Base-by-base conservation (phyloP, 768 basidiomycete genomes). In the Gyrodon lividus region DNA sequence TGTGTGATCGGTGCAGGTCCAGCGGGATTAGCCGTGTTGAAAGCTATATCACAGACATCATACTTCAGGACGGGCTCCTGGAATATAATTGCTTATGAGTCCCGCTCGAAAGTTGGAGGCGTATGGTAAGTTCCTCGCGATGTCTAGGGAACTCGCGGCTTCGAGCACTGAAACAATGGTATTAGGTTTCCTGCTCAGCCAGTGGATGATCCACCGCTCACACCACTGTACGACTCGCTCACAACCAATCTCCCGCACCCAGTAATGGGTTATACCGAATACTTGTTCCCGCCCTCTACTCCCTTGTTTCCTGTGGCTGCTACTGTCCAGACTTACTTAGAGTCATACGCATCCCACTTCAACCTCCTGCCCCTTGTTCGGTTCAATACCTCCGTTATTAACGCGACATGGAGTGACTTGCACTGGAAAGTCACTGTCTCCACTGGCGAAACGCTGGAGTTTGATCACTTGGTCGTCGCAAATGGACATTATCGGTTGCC, bases 231-330 rank as follows among this genome's bases (percentile, higher is more conserved):
- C 60, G 86, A 92, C 60, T 85, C 86, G 0, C 72, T 93, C 12
- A 86, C 85, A n/a, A 86, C 90, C 1, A 92, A 92, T 59, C 63
- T 93, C 5, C 87, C 91, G 0, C 87, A 92, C 57, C 86, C 86
- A 1, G 52, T 84, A 43, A 92, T 93, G 91, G 78, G 79, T 3
- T 92, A 75, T 58, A 71, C 76, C 1, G 77, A 76, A 41, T 83
- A 80, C 60, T 60, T 75, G 1, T 92, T 91, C 60, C 87, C 87
- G 0, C 83, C 87, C 0, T 81, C 78, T 2, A 91, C 89, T 0
- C 76, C 83, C 1, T 72, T 91, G 23, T 93, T 78, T 65, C 90
- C 91, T 0, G 60, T 57, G 6, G 87, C 89, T 2, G 56, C 73
- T 0, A 70, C 71, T 6, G 87, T 94, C 1, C 77, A 80, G 37